Percentiles rank a stretch among this genome's conserved stretches.
phyloP scores from a whole-genome alignment of 345 rosid genomes.

The Aethionema arabicum region DNA sequence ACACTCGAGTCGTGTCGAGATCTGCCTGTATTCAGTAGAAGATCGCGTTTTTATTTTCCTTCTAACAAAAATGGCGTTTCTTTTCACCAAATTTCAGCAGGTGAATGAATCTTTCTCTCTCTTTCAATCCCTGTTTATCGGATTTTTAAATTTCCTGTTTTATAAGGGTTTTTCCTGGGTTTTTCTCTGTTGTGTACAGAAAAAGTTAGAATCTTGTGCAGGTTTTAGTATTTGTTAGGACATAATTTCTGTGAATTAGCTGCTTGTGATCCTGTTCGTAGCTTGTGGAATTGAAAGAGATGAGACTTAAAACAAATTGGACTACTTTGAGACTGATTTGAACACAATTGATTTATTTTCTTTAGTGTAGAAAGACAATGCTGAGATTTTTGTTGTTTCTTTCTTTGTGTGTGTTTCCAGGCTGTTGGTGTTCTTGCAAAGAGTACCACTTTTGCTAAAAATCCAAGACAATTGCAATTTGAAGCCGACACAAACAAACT shows the following conservation, averaged over 20 bases:
- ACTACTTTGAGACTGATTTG: not conserved
- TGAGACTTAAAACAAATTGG: slow-evolving; percentile 3
- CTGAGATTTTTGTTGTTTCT: slow-evolving; percentile 14
- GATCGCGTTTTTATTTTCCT: slow-evolving; percentile 21
- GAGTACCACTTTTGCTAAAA: slow-evolving; percentile 63
- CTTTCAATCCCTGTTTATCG: not conserved
- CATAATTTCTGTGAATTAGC: not conserved
- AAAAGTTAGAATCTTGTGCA: slow-evolving; percentile 17
- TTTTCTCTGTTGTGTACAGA: slow-evolving; percentile 10
- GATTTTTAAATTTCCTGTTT: not conserved
- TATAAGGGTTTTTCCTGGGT: not conserved
- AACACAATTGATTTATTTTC: slow-evolving; percentile 12
- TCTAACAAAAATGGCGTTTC: slow-evolving; percentile 23
- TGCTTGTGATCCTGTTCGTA: slow-evolving; percentile 4
- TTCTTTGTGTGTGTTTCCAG: slow-evolving; percentile 44
- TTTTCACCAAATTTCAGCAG: slow-evolving; percentile 42
- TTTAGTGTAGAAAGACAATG: slow-evolving; percentile 3
- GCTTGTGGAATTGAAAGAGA: slow-evolving; percentile 8
- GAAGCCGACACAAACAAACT: slow-evolving; percentile 78
- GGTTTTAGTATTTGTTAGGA: slow-evolving; percentile 6
- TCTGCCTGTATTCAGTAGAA: slow-evolving; percentile 8
- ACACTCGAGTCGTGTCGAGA: not conserved
- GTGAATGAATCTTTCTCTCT: slow-evolving; percentile 13
- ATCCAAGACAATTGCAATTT: slow-evolving; percentile 71
- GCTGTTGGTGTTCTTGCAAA: slow-evolving; percentile 66